Base-by-base conservation (phyloP, 306 rosid species). In the Datisca glomerata region DNA sequence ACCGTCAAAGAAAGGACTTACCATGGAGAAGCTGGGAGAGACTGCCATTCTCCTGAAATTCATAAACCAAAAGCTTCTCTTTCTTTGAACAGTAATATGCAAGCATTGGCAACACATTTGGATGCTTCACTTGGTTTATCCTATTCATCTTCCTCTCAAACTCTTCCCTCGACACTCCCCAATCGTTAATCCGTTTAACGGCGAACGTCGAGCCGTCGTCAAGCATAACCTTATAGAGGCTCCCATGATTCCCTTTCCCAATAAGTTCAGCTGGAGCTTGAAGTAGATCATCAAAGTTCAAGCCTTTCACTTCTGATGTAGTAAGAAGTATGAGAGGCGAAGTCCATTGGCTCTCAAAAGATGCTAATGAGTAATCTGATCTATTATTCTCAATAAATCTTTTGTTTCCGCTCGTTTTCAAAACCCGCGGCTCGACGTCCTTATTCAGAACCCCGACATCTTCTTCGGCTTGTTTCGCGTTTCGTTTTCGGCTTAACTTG, bases 21-120 rank as follows among this genome's bases (percentile, higher is more conserved):
- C 94, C 93, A 44, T 77, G 97, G 17, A 79, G 63, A 59, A 67
- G 76, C 41, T 39, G 72, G 69, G 83, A 77, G 11, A 83, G 62
- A 51, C 93, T 83, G 43, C 81, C 89, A 55, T 79, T 76, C 3
- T 62, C 65, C 51, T 76, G 86, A 68, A 54, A 83, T 31, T 79
- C 89, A 68, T 87, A 79, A 36, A 83, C 86, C 73, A 87, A 55
- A 60, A 87, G 94, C 73, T 77, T 83, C 57, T 87, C 93, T 45
- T 76, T 71, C 50, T 57, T 69, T 36, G 89, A 76, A 33, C 62
- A 53, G 57, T 76, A 87, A 57, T 76, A 87, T 28, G 93, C 94
- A 60, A 87, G 68, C 47, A 77, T 67, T 36, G 85, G 53, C 15
- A 87, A 43, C 1, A 79, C 66, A 68, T 52, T 41, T 44, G 71